These are phyloP conservation scores for Trametes cubensis DNA, from an alignment of 768 basidiomycete genomes.

Conservation along the genomic window DNA sequence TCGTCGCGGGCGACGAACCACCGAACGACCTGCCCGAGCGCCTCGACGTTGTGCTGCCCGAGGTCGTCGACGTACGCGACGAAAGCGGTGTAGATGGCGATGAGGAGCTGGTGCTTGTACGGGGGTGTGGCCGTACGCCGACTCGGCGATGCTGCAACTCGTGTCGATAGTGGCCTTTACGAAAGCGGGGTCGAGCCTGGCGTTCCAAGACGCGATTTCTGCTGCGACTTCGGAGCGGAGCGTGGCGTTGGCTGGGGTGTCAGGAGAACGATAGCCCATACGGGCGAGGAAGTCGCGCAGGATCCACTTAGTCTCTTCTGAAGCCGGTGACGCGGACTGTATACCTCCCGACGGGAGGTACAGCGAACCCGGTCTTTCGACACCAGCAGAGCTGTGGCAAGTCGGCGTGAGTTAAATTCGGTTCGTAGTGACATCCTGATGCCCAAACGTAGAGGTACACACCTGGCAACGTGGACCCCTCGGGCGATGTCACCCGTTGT, in stretches of 20 bases:
- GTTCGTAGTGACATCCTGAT: too few species aligned
- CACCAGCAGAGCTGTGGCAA: neutral
- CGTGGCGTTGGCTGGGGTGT: neutral
- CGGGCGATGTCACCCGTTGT: too few species aligned
- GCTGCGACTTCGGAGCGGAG: neutral
- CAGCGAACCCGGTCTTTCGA: neutral
- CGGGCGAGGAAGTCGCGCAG: neutral
- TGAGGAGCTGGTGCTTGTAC: neutral
- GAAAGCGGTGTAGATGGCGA: too few species aligned
- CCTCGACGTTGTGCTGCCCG: slow-evolving; percentile 24
- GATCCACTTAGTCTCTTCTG: neutral
- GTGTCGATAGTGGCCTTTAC: slow-evolving; percentile 6
- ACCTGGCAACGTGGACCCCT: too few species aligned
- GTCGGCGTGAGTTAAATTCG: too few species aligned
- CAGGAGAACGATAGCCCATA: neutral
- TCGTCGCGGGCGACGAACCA: slow-evolving; percentile 34
- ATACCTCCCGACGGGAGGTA: neutral
- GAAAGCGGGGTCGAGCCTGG: neutral
- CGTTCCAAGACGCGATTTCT: neutral
- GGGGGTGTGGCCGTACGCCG: slow-evolving; percentile 19
- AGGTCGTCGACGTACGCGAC: too few species aligned
- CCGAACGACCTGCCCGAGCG: slow-evolving; percentile 40
- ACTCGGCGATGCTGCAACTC: slow-evolving; percentile 8
- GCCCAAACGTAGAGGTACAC: too few species aligned
- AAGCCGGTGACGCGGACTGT: neutral